These are phyloP conservation scores for Penicillium janthinellum DNA, from an alignment of 2,329 filamentous ascomycete genomes.

Conservation along the genomic window DNA sequence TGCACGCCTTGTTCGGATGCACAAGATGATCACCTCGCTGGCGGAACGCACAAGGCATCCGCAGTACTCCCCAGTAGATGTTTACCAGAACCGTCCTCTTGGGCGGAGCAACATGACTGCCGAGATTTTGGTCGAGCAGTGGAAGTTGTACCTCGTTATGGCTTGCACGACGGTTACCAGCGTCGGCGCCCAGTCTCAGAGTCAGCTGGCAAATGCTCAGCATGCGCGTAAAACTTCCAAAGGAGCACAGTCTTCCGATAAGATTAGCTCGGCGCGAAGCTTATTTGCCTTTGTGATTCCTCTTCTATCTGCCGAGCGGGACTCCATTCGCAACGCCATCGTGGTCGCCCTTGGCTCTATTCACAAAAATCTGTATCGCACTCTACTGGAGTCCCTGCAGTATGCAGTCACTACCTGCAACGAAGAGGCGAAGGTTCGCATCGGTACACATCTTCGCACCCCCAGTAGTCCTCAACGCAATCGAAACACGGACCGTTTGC, in stretches of 20 bases:
- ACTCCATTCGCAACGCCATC: conserved; percentile 83
- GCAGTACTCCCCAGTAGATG: conserved; percentile 41
- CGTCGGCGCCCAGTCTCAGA: conserved; percentile 65
- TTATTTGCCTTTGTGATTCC: conserved; percentile 92
- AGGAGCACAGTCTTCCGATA: conserved; percentile 65
- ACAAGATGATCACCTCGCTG: conserved; percentile 75
- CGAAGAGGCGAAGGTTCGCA: conserved; percentile 80
- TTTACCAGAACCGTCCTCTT: conserved; percentile 40
- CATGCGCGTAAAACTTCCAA: conserved; percentile 82
- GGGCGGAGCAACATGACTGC: conserved; percentile 67
- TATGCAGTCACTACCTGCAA: conserved; percentile 83
- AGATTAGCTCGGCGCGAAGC: conserved; percentile 82
- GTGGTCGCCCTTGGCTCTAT: conserved; percentile 92
- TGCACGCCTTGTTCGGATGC: conserved; percentile 89
- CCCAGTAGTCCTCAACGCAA: conserved; percentile 81
- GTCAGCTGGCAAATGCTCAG: conserved; percentile 64
- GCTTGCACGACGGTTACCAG: conserved; percentile 94
- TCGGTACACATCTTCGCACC: conserved; percentile 75
- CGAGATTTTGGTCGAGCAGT: conserved; percentile 90
- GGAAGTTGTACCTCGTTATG: conserved; percentile 96
- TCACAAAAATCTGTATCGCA: conserved; percentile 90
- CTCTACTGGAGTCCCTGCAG: conserved; percentile 85
- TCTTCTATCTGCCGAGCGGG: conserved; percentile 75
- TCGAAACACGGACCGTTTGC: conserved; percentile 78
- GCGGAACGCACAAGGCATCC: conserved; percentile 69